Evolutionary conservation across 225 moss, liverwort and hornwort genomes (phyloP).

Genomic region (Marchantia polymorpha): DNA sequence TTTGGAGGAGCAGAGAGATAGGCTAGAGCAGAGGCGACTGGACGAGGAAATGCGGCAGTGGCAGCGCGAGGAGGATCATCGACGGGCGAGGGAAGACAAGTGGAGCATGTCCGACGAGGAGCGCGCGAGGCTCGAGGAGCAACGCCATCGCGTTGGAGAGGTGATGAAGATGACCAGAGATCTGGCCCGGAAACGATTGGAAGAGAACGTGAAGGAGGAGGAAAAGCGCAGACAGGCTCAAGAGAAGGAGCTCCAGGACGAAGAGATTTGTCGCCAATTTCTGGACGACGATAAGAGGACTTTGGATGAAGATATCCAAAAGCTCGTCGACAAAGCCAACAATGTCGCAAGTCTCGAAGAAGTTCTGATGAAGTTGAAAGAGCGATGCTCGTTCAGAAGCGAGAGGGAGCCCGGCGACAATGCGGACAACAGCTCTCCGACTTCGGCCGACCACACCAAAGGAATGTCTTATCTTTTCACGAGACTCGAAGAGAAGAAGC

Average conservation of each 20-base stretch:
- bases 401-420: background rate
- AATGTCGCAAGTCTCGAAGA: constrained; percentile 11
- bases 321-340: constrained; percentile 7
- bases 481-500: constrained; percentile 15
- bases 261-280: background rate
- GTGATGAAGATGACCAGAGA: constrained; percentile 34
- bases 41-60: constrained; percentile 37
- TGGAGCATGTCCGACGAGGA: constrained; percentile 26
- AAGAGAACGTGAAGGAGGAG: constrained; percentile 9
- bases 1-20: constrained; percentile 22
- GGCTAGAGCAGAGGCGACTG: constrained; percentile 27
- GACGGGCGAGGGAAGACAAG: constrained; percentile 21
- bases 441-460: background rate
- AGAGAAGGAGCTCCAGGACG: background rate
- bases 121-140: constrained; percentile 20
- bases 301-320: constrained; percentile 14
- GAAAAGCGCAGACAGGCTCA: constrained; percentile 8
- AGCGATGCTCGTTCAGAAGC: constrained; percentile 2
- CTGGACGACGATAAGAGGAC: constrained; percentile 4
- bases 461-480: constrained; percentile 1
- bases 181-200: constrained; percentile 26
- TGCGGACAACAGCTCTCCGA: background rate
- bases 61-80: constrained; percentile 25
- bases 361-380: constrained; percentile 13
- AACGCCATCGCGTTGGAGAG: constrained; percentile 27